These are phyloP conservation scores for Aspergillus sp. DNA, from an alignment of 2,329 filamentous ascomycete genomes.

Conservation along the genomic window DNA sequence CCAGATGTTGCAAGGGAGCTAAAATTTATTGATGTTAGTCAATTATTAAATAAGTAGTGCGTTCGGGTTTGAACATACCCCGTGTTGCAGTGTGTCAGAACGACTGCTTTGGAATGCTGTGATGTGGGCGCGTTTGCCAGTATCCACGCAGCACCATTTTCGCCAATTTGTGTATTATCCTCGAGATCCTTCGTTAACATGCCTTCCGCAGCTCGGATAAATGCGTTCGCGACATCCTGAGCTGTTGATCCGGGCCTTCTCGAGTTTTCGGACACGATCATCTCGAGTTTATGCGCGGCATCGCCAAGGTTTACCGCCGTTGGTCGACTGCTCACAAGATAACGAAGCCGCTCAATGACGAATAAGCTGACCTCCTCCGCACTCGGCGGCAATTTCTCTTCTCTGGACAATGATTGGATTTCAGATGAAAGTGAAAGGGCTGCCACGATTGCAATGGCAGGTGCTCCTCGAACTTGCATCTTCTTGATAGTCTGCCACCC, in stretches of 20 bases:
- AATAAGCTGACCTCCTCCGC: slow-evolving; percentile 65
- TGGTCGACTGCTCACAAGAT: slow-evolving; percentile 82
- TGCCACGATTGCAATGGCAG: slow-evolving; percentile 97
- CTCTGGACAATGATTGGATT: slow-evolving; percentile 52
- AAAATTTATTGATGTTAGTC: background rate
- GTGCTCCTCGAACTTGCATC: slow-evolving; percentile 71
- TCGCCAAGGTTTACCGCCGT: slow-evolving; percentile 95
- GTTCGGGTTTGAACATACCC: slow-evolving; percentile 56
- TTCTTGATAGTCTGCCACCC: slow-evolving; percentile 66
- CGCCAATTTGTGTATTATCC: slow-evolving; percentile 84
- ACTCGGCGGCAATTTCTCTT: slow-evolving; percentile 45
- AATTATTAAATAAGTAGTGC: background rate
- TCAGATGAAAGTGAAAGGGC: slow-evolving; percentile 86
- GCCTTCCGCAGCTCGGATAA: slow-evolving; percentile 76
- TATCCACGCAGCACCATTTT: slow-evolving; percentile 82
- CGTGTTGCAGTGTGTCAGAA: slow-evolving; percentile 97
- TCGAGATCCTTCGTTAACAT: slow-evolving; percentile 85
- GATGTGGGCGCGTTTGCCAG: slow-evolving; percentile 53
- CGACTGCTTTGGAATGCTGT: slow-evolving; percentile 64
- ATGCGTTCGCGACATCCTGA: slow-evolving; percentile 62
- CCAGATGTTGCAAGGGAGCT: slow-evolving; percentile 92
- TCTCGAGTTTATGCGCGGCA: slow-evolving; percentile 77
- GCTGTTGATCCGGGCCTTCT: slow-evolving; percentile 33
- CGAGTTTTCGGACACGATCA: slow-evolving; percentile 53
- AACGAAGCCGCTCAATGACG: slow-evolving; percentile 76